Conservation (phyloP, 179 eudicot genomes). For the Drosera spatulata region DNA sequence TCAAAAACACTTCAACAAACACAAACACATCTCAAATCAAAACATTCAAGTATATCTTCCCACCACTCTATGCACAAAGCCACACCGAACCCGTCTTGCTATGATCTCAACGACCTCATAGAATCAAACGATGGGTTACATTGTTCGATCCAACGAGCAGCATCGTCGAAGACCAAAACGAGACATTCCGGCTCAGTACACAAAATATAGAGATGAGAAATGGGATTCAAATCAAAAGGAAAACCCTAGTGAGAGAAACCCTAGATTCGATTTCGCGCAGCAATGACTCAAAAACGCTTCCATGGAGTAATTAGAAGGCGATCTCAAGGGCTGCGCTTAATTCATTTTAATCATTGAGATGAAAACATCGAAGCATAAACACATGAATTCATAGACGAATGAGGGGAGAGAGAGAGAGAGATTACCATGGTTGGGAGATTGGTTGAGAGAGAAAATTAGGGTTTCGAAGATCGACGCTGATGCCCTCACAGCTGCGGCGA, state of each 20-base stretch:
- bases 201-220: slow-evolving; percentile 9
- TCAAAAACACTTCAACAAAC: too few species aligned
- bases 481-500: too few species aligned
- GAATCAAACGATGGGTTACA: too few species aligned
- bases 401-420: neutral
- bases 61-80: too few species aligned
- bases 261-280: slow-evolving; percentile 45
- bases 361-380: neutral
- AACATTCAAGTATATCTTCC: too few species aligned
- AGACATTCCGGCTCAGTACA: neutral
- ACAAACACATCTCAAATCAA: too few species aligned
- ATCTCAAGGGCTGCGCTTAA: slow-evolving; percentile 82
- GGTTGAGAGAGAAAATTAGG: neutral
- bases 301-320: slow-evolving; percentile 62
- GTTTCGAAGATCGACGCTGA: neutral
- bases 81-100: too few species aligned
- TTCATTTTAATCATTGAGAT: neutral
- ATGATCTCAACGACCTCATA: too few species aligned
- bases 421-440: neutral
- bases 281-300: slow-evolving; percentile 93
- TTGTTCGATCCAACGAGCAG: too few species aligned
- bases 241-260: slow-evolving; percentile 42
- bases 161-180: slow-evolving; percentile 5
- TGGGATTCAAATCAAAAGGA: slow-evolving; percentile 31
- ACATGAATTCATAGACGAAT: neutral